Percentiles rank a stretch among this genome's conserved stretches.
Evolutionary conservation across 306 rosid genomes (phyloP).

Genomic region (Cicer judaicum): DNA sequence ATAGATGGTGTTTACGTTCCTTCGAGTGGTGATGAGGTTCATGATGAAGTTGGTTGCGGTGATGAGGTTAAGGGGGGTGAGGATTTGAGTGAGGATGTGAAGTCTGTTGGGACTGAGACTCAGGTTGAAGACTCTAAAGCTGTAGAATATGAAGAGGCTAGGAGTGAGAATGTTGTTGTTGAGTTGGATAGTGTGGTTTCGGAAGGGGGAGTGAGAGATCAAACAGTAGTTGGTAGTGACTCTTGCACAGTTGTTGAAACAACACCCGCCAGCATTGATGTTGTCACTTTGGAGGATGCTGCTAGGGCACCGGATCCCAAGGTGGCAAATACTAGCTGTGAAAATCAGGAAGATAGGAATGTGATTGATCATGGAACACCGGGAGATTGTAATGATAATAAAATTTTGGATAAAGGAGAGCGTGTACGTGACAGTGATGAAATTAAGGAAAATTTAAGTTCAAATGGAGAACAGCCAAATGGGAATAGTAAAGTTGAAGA

Average conservation of each 20-base stretch:
- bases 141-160: conserved; percentile 44
- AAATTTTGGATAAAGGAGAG: conserved; percentile 38
- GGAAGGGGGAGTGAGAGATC: conserved; percentile 41
- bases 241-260: background rate
- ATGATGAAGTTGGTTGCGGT: conserved; percentile 45
- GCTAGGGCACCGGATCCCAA: conserved; percentile 39
- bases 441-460: conserved; percentile 31
- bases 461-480: conserved; percentile 45
- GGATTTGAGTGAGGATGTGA: conserved; percentile 44
- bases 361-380: conserved; percentile 35
- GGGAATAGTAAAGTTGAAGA: conserved; percentile 42
- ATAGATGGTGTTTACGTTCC: conserved; percentile 83
- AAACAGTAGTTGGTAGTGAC: background rate
- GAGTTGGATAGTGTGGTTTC: conserved; percentile 44
- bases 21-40: conserved; percentile 42
- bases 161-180: conserved; percentile 13
- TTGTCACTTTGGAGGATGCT: background rate
- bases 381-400: conserved; percentile 40
- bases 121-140: conserved; percentile 42
- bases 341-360: conserved; percentile 44
- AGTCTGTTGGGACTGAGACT: conserved; percentile 35
- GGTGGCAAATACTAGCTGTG: conserved; percentile 29
- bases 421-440: conserved; percentile 1
- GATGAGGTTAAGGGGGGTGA: conserved; percentile 44
- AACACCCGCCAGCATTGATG: background rate